Base-by-base conservation (phyloP, 495 filamentous ascomycete species). In the Penicillium alfredii region DNA sequence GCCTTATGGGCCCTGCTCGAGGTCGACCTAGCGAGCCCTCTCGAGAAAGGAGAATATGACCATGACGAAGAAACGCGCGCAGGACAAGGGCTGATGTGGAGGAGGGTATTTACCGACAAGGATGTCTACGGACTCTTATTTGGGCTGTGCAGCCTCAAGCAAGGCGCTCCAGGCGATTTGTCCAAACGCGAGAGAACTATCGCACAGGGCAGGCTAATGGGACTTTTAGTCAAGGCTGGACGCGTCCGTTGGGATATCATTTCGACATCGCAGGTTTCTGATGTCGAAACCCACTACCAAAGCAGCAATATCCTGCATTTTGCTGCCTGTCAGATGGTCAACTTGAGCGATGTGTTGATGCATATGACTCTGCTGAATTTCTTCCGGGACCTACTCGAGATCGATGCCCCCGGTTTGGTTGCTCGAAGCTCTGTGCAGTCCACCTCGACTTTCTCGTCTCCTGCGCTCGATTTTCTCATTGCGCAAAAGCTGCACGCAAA, bases 321-420 rank as follows among this genome's bases (percentile, higher is more conserved):
- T 52, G 86, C 81, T 2, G 72, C 80, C 3, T 62, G 77, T 24
- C 63, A 73, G 25, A 90, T 94, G 86, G 73, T 90, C 9, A 74
- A 90, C 44, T 69, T 68, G 38, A 68, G 66, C 24, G 88, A 95
- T 49, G 67, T 81, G 15, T 61, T 95, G 42, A 84, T 94, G 82
- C 83, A 90, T 43, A 71, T 85, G 47, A 85, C 70, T 12, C 60
- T 92, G 31, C 66, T 93, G 31, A 78, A 86, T 45, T 92, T 92
- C 52, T 86, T 80, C 44, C 71, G 76, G 30, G 68, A 75, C n/a
- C 63, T 85, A 26, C 49, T 88, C 9, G 70, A 73, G 30, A 58
- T 62, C 21, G 59, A 66, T 35, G 48, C 58, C 6, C 61, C 62
- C 6, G 60, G 63, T 41, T 54, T 68, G 6, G 42, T 43, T 14